Conservation (phyloP, 345 rosid species). For the Hibiscus mutabilis region DNA sequence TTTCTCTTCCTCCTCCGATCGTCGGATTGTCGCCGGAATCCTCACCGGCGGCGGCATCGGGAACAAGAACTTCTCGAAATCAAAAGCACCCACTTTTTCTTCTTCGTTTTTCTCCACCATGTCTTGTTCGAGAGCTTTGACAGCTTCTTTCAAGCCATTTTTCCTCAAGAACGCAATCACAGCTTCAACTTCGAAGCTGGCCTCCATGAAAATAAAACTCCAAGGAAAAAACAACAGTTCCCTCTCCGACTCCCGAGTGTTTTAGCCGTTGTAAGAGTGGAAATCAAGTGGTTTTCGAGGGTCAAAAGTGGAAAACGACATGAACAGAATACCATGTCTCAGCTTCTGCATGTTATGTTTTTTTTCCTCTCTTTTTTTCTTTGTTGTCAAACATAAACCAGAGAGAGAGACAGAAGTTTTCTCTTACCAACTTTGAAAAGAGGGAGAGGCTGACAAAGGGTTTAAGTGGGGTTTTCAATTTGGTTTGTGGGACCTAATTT, state of each 20-base stretch:
- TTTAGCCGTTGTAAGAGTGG: slow-evolving; percentile 21
- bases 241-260: not conserved
- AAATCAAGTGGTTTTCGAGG: slow-evolving; percentile 30
- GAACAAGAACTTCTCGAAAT: slow-evolving; percentile 80
- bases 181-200: slow-evolving; percentile 39
- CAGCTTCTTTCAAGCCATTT: slow-evolving; percentile 63
- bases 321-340: slow-evolving; percentile 21
- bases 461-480: slow-evolving; percentile 11
- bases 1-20: slow-evolving; percentile 16
- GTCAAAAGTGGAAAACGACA: slow-evolving; percentile 27
- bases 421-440: slow-evolving; percentile 55
- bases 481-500: not conserved
- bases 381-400: slow-evolving; percentile 40
- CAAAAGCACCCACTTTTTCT: slow-evolving; percentile 51
- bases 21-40: slow-evolving; percentile 37
- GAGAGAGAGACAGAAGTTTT: slow-evolving; percentile 21
- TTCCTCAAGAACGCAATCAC: slow-evolving; percentile 58
- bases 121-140: slow-evolving; percentile 66
- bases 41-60: slow-evolving; percentile 81
- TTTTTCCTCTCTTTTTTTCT: not conserved
- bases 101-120: slow-evolving; percentile 40
- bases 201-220: slow-evolving; percentile 24
- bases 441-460: slow-evolving; percentile 1
- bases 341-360: slow-evolving; percentile 34
- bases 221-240: not conserved